phyloP scores from a whole-genome alignment of 495 filamentous ascomycete genomes.

The Penicillium turbatum region DNA sequence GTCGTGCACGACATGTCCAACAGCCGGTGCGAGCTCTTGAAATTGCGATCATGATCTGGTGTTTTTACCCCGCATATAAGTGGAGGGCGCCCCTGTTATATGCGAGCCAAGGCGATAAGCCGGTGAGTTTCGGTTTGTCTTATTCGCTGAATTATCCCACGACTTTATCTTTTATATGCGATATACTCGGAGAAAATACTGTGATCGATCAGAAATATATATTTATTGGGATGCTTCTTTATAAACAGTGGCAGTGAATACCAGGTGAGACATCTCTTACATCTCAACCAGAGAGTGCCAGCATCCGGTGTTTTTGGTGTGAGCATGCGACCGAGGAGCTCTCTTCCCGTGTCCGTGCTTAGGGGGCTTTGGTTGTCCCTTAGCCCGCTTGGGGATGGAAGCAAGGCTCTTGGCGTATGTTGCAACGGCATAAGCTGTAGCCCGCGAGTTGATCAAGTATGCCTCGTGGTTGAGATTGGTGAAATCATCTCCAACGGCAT shows the following conservation, averaged over 20 bases:
- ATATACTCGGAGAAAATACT: too few relatives aligned
- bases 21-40: slow-evolving; percentile 20
- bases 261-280: neutral
- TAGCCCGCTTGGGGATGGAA: slow-evolving; percentile 30
- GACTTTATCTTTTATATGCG: too few relatives aligned
- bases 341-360: slow-evolving; percentile 10
- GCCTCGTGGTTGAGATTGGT: slow-evolving; percentile 56
- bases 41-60: slow-evolving; percentile 8
- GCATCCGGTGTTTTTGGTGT: slow-evolving; percentile 20
- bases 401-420: slow-evolving; percentile 55
- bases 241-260: neutral
- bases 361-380: neutral
- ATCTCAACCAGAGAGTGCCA: slow-evolving; percentile 24
- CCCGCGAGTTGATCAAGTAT: slow-evolving; percentile 57
- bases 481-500: slow-evolving; percentile 53
- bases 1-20: slow-evolving; percentile 23
- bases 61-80: neutral
- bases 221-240: neutral
- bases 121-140: neutral
- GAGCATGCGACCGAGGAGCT: slow-evolving; percentile 11
- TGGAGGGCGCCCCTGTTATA: neutral
- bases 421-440: slow-evolving; percentile 60
- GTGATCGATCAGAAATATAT: neutral
- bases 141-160: too few relatives aligned
- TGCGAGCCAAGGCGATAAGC: slow-evolving; percentile 2